Conservation (phyloP, 306 rosid genomes). For the Potentilla sterilis region DNA sequence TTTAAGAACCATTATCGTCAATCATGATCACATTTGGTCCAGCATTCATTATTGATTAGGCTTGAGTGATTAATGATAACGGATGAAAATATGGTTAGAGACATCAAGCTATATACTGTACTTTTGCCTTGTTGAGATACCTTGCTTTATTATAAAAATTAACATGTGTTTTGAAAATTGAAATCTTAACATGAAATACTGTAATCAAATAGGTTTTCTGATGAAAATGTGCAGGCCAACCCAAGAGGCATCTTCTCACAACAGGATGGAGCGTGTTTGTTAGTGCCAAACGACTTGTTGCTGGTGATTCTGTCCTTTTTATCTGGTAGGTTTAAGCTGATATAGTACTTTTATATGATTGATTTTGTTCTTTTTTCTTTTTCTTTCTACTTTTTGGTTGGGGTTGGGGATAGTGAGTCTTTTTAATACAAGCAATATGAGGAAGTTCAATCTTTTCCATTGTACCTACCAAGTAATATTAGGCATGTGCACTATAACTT, state of each 20-base stretch:
- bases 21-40: not conserved
- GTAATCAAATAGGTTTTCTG: slow-evolving; percentile 14
- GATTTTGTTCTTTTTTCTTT: not conserved
- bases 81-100: not conserved
- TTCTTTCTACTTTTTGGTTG: not conserved
- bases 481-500: no score
- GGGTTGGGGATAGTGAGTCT: not conserved
- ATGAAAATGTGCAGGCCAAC: slow-evolving; percentile 51
- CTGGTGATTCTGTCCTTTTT: slow-evolving; percentile 75
- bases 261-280: slow-evolving; percentile 81
- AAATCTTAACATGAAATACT: slow-evolving; percentile 3
- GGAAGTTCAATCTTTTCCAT: not conserved
- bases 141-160: not conserved
- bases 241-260: slow-evolving; percentile 78
- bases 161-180: not conserved
- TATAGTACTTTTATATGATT: not conserved
- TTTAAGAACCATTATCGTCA: not conserved
- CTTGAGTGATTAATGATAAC: not conserved
- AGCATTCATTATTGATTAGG: not conserved
- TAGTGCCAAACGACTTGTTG: slow-evolving; percentile 75
- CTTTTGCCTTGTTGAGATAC: not conserved
- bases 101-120: not conserved
- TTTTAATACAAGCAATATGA: not conserved
- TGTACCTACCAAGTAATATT: not conserved
- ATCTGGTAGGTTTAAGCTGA: slow-evolving; percentile 46